These are phyloP conservation scores for Suhomyces anneliseae DNA, from an alignment of 1,139 yeast genomes.

Conservation along the genomic window DNA sequence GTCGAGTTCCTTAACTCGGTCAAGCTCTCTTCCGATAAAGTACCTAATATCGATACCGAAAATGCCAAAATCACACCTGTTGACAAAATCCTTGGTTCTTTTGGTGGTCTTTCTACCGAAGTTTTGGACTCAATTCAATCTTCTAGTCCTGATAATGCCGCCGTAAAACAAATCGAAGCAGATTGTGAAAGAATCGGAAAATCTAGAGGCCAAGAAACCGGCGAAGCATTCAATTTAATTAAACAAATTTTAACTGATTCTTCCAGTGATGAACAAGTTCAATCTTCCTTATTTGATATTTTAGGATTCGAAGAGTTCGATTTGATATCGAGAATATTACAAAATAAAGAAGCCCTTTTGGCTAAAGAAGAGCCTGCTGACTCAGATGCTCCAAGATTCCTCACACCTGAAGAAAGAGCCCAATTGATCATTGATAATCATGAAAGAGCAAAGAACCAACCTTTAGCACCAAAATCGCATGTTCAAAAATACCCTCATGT, in stretches of 20 bases:
- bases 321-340: conserved; percentile 64
- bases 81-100: conserved; percentile 27
- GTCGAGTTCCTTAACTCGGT: conserved; percentile 40
- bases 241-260: conserved; percentile 22
- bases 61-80: conserved; percentile 28
- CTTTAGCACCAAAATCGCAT: conserved; percentile 47
- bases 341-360: conserved; percentile 41
- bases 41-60: conserved; percentile 38
- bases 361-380: conserved; percentile 5
- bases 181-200: conserved; percentile 32
- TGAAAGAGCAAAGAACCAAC: conserved; percentile 48
- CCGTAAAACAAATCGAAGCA: conserved; percentile 17
- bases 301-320: conserved; percentile 87
- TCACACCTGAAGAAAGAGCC: conserved; percentile 59
- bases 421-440: conserved; percentile 58
- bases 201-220: conserved; percentile 26
- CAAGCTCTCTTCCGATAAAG: conserved; percentile 18
- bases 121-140: conserved; percentile 30
- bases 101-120: conserved; percentile 34
- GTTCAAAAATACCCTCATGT: conserved; percentile 82
- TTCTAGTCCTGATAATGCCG: neutral
- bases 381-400: conserved; percentile 22
- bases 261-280: conserved; percentile 59
- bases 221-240: conserved; percentile 26
- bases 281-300: conserved; percentile 68